These are phyloP conservation scores for Scedosporium minutisporum DNA, from an alignment of 2,329 filamentous ascomycete genomes.

Conservation along the genomic window DNA sequence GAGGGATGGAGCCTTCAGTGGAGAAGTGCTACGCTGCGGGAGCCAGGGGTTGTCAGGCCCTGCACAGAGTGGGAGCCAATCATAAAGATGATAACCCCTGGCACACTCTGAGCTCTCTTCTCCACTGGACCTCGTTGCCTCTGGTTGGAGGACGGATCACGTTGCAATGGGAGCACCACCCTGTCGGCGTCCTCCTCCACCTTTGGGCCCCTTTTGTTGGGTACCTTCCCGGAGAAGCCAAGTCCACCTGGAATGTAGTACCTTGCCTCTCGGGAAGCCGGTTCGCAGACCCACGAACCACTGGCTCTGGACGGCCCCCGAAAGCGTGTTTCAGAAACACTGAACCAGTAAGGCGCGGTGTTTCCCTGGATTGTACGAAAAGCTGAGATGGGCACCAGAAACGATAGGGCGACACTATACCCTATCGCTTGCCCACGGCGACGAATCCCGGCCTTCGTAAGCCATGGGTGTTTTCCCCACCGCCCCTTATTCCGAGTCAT, in stretches of 20 bases:
- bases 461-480: not conserved
- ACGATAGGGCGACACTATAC: not conserved
- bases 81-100: not conserved
- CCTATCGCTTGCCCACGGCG: not conserved
- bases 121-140: not conserved
- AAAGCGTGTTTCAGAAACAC: slow-evolving; percentile 13
- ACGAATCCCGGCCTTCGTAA: not conserved
- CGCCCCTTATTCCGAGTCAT: not conserved
- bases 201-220: not conserved
- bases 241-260: not conserved
- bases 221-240: not conserved
- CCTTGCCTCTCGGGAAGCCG: not conserved
- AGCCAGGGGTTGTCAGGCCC: not conserved
- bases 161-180: not conserved
- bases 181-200: not conserved
- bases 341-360: slow-evolving; percentile 8
- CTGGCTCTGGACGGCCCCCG: not conserved
- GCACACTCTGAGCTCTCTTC: not conserved
- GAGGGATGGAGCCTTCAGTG: not conserved
- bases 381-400: slow-evolving; percentile 1
- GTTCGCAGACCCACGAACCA: not conserved
- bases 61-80: not conserved
- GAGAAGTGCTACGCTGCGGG: not conserved
- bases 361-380: not conserved
- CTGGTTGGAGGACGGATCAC: not conserved